Conservation (phyloP, 305 asterid genomes). For the Ruellia speciosa region DNA sequence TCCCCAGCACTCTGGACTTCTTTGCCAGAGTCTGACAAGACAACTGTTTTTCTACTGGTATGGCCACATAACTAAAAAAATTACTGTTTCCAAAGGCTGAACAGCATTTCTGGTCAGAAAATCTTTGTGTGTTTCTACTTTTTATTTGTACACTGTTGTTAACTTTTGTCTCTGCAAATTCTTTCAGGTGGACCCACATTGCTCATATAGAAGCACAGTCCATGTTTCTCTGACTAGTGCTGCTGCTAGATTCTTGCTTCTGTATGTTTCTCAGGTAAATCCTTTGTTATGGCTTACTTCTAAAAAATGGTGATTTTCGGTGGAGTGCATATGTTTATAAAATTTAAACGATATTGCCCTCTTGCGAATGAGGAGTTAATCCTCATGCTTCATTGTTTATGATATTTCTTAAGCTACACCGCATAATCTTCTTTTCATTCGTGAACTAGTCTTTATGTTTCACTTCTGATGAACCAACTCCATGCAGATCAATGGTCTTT, state of each 20-base stretch:
- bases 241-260: conserved; percentile 81
- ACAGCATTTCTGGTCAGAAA: background rate
- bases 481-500: conserved; percentile 81
- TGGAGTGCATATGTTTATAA: conserved; percentile 11
- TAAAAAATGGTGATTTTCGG: conserved; percentile 12
- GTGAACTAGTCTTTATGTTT: conserved; percentile 22
- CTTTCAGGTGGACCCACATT: conserved; percentile 94
- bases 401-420: conserved; percentile 16
- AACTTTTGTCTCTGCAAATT: conserved; percentile 20
- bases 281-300: conserved; percentile 16
- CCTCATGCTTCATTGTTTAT: conserved; percentile 15
- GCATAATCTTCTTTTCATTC: conserved; percentile 11
- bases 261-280: conserved; percentile 76
- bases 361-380: background rate
- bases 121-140: conserved; percentile 5
- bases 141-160: conserved; percentile 7
- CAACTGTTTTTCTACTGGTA: conserved; percentile 75
- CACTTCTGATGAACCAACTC: conserved; percentile 28
- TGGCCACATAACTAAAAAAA: conserved; percentile 18
- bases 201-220: conserved; percentile 73
- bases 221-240: conserved; percentile 57
- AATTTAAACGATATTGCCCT: background rate
- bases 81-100: background rate
- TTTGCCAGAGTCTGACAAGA: conserved; percentile 59
- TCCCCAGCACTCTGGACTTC: conserved; percentile 86